Percentiles rank a stretch among this genome's conserved stretches.
These are phyloP conservation scores for Hypomyces rosellus DNA, from an alignment of 2,329 filamentous ascomycete species.

Conservation along the genomic window DNA sequence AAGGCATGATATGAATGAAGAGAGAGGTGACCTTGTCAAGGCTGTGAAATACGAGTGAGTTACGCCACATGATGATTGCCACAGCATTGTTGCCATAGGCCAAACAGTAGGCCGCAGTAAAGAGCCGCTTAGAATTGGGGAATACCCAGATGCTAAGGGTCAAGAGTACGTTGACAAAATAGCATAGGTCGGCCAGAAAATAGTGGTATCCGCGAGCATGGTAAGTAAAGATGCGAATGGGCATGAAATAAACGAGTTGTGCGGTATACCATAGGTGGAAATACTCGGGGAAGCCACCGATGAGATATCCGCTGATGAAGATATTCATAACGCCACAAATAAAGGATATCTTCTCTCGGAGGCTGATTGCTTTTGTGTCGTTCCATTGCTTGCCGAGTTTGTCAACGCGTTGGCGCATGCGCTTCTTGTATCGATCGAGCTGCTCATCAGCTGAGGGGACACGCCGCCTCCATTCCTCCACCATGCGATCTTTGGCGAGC, in stretches of 20 bases:
- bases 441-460: slow-evolving; percentile 86
- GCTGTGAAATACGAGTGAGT: slow-evolving; percentile 96
- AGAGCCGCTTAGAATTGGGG: slow-evolving; percentile 80
- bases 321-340: slow-evolving; percentile 96
- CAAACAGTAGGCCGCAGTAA: slow-evolving; percentile 87
- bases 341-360: slow-evolving; percentile 91
- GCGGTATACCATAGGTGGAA: slow-evolving; percentile 91
- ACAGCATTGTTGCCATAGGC: slow-evolving; percentile 96
- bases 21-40: slow-evolving; percentile 96
- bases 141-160: slow-evolving; percentile 85
- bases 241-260: slow-evolving; percentile 93
- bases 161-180: slow-evolving; percentile 89
- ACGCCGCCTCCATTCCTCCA: slow-evolving; percentile 86
- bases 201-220: slow-evolving; percentile 91
- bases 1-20: slow-evolving; percentile 99
- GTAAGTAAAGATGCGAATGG: slow-evolving; percentile 87
- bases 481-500: slow-evolving; percentile 78
- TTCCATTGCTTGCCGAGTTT: slow-evolving; percentile 81
- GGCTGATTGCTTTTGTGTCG: slow-evolving; percentile 78
- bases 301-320: slow-evolving; percentile 90
- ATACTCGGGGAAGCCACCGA: slow-evolving; percentile 76
- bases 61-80: slow-evolving; percentile 98
- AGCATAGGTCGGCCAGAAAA: slow-evolving; percentile 94
- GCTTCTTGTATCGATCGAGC: slow-evolving; percentile 80
- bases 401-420: slow-evolving; percentile 85